Percentiles rank a stretch among this genome's conserved stretches.
Evolutionary conservation across 495 filamentous ascomycete genomes (phyloP).

Genomic region (Neurospora sp.): DNA sequence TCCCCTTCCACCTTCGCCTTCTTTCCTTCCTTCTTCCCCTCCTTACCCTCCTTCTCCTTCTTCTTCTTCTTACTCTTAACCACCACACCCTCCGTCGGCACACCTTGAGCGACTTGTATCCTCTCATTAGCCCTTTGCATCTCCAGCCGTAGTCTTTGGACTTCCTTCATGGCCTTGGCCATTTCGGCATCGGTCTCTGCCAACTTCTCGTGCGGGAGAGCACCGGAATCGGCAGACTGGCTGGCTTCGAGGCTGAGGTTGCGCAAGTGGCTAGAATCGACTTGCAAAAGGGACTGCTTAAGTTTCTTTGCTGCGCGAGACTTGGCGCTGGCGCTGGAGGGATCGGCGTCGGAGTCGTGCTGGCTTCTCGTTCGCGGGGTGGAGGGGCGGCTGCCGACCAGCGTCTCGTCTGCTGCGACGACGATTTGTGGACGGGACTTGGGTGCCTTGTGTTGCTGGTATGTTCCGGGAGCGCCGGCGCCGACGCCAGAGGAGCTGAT

Average conservation of each 20-base stretch:
- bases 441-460: slow-evolving; percentile 9
- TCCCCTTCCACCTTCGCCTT: slow-evolving; percentile 7
- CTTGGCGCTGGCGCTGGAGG: slow-evolving; percentile 13
- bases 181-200: slow-evolving; percentile 71
- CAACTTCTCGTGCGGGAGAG: slow-evolving; percentile 39
- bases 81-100: slow-evolving; percentile 58
- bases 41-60: slow-evolving; percentile 19
- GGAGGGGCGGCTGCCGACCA: slow-evolving; percentile 26
- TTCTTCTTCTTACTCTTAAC: slow-evolving; percentile 71
- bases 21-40: slow-evolving; percentile 41
- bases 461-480: not conserved
- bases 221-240: slow-evolving; percentile 14
- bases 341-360: slow-evolving; percentile 36
- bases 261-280: slow-evolving; percentile 74
- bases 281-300: slow-evolving; percentile 53
- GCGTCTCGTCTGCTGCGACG: slow-evolving; percentile 53
- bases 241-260: slow-evolving; percentile 48
- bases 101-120: slow-evolving; percentile 59
- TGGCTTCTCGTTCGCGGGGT: slow-evolving; percentile 24
- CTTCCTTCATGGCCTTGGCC: slow-evolving; percentile 71
- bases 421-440: slow-evolving; percentile 41
- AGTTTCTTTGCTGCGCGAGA: slow-evolving; percentile 32
- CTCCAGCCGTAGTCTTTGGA: slow-evolving; percentile 73
- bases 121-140: slow-evolving; percentile 88
- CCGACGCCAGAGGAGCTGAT: slow-evolving; percentile 14